These are phyloP conservation scores for Hanseniaspora gamundiae DNA, from an alignment of 1,139 yeast genomes.

Conservation along the genomic window DNA sequence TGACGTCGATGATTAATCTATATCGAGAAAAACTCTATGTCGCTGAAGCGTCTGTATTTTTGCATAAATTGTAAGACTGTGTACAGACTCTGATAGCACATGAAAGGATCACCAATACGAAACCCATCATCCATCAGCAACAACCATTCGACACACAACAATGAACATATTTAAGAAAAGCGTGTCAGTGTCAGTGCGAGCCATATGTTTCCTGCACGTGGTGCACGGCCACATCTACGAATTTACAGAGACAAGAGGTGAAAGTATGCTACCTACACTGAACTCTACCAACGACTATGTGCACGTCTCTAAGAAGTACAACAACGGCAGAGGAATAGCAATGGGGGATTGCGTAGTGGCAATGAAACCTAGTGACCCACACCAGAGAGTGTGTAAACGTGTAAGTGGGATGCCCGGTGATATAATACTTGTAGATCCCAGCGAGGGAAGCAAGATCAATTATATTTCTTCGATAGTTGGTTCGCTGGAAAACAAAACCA, in stretches of 20 bases:
- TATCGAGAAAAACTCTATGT: no score
- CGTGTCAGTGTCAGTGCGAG: slow-evolving; percentile 30
- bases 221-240: slow-evolving; percentile 59
- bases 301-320: slow-evolving; percentile 54
- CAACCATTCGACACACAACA: no score
- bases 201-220: slow-evolving; percentile 60
- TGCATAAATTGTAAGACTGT: no score
- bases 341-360: slow-evolving; percentile 89
- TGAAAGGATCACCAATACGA: no score
- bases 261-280: slow-evolving; percentile 89
- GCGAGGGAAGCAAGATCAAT: slow-evolving; percentile 40
- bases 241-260: slow-evolving; percentile 78
- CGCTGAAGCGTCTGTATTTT: no score
- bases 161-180: slow-evolving; percentile 15
- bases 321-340: slow-evolving; percentile 34
- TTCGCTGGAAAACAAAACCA: slow-evolving; percentile 6
- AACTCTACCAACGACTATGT: slow-evolving; percentile 68
- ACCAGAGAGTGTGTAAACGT: slow-evolving; percentile 78
- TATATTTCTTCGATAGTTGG: slow-evolving; percentile 1
- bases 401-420: slow-evolving; percentile 97
- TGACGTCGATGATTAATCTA: no score
- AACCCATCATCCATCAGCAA: no score
- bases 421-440: slow-evolving; percentile 67
- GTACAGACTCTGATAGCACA: no score
- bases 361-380: slow-evolving; percentile 79